These are phyloP conservation scores for Dothistroma pini DNA, from an alignment of 2,329 filamentous ascomycete species.

Conservation along the genomic window DNA sequence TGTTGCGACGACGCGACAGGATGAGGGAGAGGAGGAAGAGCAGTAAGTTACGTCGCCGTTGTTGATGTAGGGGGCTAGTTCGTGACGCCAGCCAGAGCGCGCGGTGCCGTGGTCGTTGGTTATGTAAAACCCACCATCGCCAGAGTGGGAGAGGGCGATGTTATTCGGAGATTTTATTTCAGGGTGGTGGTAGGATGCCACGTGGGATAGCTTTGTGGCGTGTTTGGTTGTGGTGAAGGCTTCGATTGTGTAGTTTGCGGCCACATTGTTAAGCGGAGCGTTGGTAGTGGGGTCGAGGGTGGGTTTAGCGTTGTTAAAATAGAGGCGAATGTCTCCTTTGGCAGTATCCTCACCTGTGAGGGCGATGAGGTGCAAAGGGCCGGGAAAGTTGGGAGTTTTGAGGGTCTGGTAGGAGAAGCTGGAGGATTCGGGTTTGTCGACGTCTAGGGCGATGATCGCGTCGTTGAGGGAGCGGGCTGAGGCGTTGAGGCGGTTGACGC, in stretches of 20 bases:
- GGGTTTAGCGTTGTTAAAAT: slow-evolving; percentile 19
- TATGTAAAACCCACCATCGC: slow-evolving; percentile 18
- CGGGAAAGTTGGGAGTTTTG: slow-evolving; percentile 13
- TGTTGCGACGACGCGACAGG: slow-evolving; percentile 12
- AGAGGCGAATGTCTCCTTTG: slow-evolving; percentile 12
- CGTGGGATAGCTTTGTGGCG: slow-evolving; percentile 10
- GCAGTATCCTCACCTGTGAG: slow-evolving; percentile 15
- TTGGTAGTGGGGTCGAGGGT: slow-evolving; percentile 15
- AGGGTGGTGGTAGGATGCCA: slow-evolving; percentile 14
- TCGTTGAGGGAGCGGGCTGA: slow-evolving; percentile 20
- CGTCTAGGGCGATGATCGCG: slow-evolving; percentile 22
- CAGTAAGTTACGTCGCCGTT: slow-evolving; percentile 24
- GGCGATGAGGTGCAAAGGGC: slow-evolving; percentile 19
- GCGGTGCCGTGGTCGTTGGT: slow-evolving; percentile 26
- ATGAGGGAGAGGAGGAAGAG: neutral
- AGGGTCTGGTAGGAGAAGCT: slow-evolving; percentile 20
- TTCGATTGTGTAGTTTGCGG: slow-evolving; percentile 23
- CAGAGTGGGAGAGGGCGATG: slow-evolving; percentile 13
- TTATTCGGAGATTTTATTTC: slow-evolving; percentile 24
- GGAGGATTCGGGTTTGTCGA: slow-evolving; percentile 20
- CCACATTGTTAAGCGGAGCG: slow-evolving; percentile 12
- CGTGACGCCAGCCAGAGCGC: slow-evolving; percentile 10
- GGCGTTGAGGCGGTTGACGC: slow-evolving; percentile 19
- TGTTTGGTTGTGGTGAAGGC: slow-evolving; percentile 11
- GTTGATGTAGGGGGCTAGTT: slow-evolving; percentile 15